Percentiles rank a stretch among this genome's conserved stretches.
Evolutionary conservation across 2,329 filamentous ascomycete species (phyloP).

Genomic region (Ilyonectria sp.): DNA sequence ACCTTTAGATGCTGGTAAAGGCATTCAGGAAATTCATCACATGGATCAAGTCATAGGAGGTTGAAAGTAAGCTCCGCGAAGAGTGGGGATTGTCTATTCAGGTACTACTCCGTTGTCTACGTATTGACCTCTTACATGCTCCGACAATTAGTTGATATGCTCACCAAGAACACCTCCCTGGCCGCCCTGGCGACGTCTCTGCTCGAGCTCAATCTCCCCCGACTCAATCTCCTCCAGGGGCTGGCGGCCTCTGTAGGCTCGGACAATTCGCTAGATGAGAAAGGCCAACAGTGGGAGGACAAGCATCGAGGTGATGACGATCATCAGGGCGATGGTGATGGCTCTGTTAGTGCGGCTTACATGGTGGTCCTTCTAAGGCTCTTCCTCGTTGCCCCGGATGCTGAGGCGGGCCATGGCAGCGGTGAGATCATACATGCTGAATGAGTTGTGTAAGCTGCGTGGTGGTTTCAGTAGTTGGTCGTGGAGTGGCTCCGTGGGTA

Average conservation of each 20-base stretch:
- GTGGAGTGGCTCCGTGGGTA: too few species aligned
- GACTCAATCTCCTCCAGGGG: constrained; percentile 12
- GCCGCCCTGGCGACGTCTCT: not conserved
- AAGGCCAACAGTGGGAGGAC: constrained; percentile 24
- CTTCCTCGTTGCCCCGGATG: not conserved
- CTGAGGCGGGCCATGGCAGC: not conserved
- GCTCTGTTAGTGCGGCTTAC: constrained; percentile 8
- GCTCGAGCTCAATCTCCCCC: not conserved
- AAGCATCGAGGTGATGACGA: constrained; percentile 27
- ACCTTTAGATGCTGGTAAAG: too few species aligned
- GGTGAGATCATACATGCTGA: not conserved
- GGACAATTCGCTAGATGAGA: not conserved
- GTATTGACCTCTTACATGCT: too few species aligned
- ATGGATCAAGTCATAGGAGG: too few species aligned
- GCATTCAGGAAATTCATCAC: too few species aligned
- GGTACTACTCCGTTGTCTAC: too few species aligned
- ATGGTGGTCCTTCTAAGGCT: not conserved
- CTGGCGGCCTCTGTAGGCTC: not conserved
- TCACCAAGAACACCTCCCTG: too few species aligned
- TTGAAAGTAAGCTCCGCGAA: too few species aligned
- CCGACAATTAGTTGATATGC: too few species aligned
- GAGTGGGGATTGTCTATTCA: too few species aligned
- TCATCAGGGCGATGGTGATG: constrained; percentile 20
- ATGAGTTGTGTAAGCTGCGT: constrained; percentile 3
- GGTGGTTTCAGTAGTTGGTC: not conserved